A percentile compares a stretch with the other conserved stretches of the same genome.
Conservation (phyloP, 2,329 filamentous ascomycete species). For the Botrytis paeoniae region DNA sequence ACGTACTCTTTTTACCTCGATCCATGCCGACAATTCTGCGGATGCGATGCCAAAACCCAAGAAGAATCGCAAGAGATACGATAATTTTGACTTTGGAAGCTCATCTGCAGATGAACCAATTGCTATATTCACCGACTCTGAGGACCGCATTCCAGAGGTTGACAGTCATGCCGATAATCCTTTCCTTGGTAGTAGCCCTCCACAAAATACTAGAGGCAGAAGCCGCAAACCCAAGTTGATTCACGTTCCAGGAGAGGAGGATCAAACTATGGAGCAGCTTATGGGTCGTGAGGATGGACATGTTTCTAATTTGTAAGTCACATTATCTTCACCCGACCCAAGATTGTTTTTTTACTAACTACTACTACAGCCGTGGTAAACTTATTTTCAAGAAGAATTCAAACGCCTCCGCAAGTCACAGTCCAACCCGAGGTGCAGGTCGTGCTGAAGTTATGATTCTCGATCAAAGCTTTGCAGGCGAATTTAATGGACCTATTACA, state of each 20-base stretch:
- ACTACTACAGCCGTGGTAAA: conserved; percentile 65
- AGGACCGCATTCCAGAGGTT: conserved; percentile 69
- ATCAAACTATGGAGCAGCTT: conserved; percentile 45
- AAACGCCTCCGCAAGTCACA: conserved; percentile 22
- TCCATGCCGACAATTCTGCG: conserved; percentile 43
- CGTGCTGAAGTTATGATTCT: conserved; percentile 38
- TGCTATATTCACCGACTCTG: conserved; percentile 73
- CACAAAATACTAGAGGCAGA: conserved; percentile 41
- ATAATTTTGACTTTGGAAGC: conserved; percentile 53
- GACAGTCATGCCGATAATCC: conserved; percentile 69
- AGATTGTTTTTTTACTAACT: conserved; percentile 31
- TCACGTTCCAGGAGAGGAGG: conserved; percentile 53
- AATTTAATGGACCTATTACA: conserved; percentile 50
- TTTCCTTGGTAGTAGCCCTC: conserved; percentile 55
- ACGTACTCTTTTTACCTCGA: conserved; percentile 57
- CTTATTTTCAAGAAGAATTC: conserved; percentile 65
- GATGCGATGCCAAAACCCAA: conserved; percentile 59
- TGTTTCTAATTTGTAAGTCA: conserved; percentile 72
- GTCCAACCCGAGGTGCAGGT: conserved; percentile 19
- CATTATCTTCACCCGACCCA: background rate
- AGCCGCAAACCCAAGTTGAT: conserved; percentile 54
- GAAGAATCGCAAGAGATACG: conserved; percentile 55
- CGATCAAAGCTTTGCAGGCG: conserved; percentile 38
- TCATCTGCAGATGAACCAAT: conserved; percentile 54
- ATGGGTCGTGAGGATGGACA: conserved; percentile 71